These are phyloP conservation scores for Penicillium coprophilum DNA, from an alignment of 495 filamentous ascomycete species.

Conservation along the genomic window DNA sequence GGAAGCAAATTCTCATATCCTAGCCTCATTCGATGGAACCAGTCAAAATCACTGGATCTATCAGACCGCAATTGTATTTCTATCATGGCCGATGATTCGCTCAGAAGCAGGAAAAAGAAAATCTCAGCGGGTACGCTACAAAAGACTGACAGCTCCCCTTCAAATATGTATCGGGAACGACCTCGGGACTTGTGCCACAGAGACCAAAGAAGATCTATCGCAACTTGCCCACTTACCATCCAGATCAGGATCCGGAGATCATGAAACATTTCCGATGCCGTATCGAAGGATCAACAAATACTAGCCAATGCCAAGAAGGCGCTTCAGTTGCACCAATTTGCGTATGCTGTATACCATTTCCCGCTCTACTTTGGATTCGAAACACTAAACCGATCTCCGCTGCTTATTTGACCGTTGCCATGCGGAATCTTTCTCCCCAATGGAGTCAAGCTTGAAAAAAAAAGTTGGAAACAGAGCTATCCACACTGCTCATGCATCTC, in stretches of 20 bases:
- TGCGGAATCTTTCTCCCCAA: slow-evolving; percentile 7
- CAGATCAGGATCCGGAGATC: not conserved
- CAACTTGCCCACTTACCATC: not conserved
- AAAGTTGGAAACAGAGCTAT: not conserved
- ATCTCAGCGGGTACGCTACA: not conserved
- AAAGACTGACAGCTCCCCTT: slow-evolving; percentile 7
- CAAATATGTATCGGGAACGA: slow-evolving; percentile 3
- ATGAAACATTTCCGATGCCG: not conserved
- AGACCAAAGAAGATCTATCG: not conserved
- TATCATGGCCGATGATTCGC: slow-evolving; percentile 19
- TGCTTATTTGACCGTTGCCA: slow-evolving; percentile 7
- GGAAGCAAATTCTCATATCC: not conserved
- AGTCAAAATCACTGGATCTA: slow-evolving; percentile 25
- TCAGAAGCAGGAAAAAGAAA: not conserved
- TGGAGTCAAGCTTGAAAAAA: not conserved
- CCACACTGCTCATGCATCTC: slow-evolving; percentile 10
- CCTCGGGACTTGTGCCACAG: slow-evolving; percentile 1
- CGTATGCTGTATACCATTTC: too few species aligned
- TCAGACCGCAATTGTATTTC: slow-evolving; percentile 24
- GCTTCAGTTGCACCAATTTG: slow-evolving; percentile 1
- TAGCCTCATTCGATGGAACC: slow-evolving; percentile 11
- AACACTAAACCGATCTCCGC: slow-evolving; percentile 10
- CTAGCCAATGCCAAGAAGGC: not conserved
- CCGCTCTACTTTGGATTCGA: too few species aligned
- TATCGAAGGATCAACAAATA: not conserved